Percentiles rank a stretch among this genome's conserved stretches.
Conservation (phyloP, 2,329 filamentous ascomycete genomes). For the Tolypocladium tropicale region DNA sequence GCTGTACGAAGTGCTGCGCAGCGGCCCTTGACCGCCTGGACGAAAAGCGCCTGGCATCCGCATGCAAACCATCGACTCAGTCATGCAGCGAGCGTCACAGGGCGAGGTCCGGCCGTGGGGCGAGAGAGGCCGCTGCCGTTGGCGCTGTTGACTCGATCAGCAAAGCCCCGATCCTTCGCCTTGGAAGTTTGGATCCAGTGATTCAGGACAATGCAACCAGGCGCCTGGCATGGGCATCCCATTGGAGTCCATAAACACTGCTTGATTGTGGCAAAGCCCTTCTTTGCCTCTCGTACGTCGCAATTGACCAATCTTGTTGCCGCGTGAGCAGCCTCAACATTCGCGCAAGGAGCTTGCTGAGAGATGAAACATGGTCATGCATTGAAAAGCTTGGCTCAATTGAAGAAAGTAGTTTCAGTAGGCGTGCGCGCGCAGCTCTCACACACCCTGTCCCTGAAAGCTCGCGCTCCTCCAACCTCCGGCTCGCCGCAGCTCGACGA, state of each 20-base stretch:
- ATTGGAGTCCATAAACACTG: neutral
- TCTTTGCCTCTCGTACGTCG: neutral
- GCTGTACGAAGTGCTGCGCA: neutral
- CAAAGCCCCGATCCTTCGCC: neutral
- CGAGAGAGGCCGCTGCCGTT: neutral
- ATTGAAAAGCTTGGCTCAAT: neutral
- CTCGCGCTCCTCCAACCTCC: neutral
- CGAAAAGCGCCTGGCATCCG: neutral
- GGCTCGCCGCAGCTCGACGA: neutral
- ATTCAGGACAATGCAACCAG: neutral
- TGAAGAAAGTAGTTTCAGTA: neutral
- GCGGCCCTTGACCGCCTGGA: neutral
- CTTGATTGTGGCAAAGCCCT: neutral
- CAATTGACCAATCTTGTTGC: neutral
- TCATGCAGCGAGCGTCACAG: neutral
- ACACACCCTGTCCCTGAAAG: neutral
- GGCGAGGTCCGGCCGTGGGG: neutral
- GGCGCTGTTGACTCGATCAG: neutral
- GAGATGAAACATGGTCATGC: neutral
- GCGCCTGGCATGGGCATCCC: neutral
- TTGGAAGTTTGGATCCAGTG: neutral
- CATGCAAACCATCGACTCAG: neutral
- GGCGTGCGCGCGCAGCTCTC: neutral
- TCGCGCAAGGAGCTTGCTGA: neutral
- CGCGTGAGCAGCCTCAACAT: neutral